A percentile compares a stretch with the other conserved stretches of the same genome.
phyloP scores from a whole-genome alignment of 495 filamentous ascomycete genomes.

The Thozetella sp. region DNA sequence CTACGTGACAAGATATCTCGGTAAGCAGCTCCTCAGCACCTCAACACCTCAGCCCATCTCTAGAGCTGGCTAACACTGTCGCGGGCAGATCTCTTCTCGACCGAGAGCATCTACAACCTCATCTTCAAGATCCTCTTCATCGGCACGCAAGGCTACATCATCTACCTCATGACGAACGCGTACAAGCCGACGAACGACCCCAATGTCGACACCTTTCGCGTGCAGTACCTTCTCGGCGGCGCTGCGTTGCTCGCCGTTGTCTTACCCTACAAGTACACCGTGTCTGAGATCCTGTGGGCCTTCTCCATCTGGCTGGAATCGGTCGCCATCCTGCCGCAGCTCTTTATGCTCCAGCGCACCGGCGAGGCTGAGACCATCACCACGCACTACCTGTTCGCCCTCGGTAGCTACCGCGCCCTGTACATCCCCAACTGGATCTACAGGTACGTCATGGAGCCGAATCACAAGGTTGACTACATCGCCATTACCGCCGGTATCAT shows the following conservation, averaged over 20 bases:
- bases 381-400: slow-evolving; percentile 95
- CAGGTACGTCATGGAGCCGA: slow-evolving; percentile 73
- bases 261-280: slow-evolving; percentile 79
- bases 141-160: slow-evolving; percentile 81
- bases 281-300: slow-evolving; percentile 84
- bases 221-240: slow-evolving; percentile 85
- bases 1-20: slow-evolving; percentile 90
- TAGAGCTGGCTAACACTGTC: neutral
- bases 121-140: slow-evolving; percentile 97
- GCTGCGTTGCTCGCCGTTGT: slow-evolving; percentile 77
- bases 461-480: slow-evolving; percentile 73
- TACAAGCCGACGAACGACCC: slow-evolving; percentile 97
- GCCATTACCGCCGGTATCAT: slow-evolving; percentile 84
- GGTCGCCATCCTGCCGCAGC: slow-evolving; percentile 93
- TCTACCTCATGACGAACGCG: slow-evolving; percentile 95
- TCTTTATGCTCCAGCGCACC: slow-evolving; percentile 97
- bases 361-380: slow-evolving; percentile 98
- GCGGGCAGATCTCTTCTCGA: slow-evolving; percentile 80
- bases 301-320: slow-evolving; percentile 98
- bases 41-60: neutral
- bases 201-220: slow-evolving; percentile 94
- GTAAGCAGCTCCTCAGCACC: slow-evolving; percentile 36
- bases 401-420: slow-evolving; percentile 86
- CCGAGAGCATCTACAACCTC: slow-evolving; percentile 83
- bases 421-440: slow-evolving; percentile 99